Evolutionary conservation across 176 grass and related monocot species (phyloP).

Genomic region (Poa annua): DNA sequence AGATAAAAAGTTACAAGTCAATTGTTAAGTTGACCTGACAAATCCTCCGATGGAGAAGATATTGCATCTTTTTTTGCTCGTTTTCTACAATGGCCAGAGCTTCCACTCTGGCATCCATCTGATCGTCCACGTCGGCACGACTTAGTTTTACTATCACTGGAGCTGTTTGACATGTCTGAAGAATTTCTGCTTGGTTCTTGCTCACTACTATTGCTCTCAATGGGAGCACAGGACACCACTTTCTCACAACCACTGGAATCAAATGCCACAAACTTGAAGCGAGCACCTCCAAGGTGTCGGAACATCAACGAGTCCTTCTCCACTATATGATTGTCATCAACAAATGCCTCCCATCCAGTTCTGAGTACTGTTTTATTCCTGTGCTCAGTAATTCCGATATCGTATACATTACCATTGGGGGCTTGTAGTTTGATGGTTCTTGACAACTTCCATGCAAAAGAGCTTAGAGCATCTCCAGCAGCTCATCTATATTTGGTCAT

Average conservation of each 20-base stretch:
- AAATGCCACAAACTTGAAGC: slow-evolving; percentile 51
- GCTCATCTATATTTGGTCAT: no score
- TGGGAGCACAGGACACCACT: slow-evolving; percentile 33
- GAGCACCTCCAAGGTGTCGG: slow-evolving; percentile 3
- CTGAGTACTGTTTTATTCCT: slow-evolving; percentile 28
- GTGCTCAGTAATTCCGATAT: slow-evolving; percentile 22
- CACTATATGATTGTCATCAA: slow-evolving; percentile 37
- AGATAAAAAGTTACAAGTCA: background rate
- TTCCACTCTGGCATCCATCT: background rate
- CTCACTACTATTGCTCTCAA: background rate
- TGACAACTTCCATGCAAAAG: slow-evolving; percentile 41
- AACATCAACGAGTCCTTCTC: slow-evolving; percentile 53
- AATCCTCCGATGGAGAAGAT: background rate
- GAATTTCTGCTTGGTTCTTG: slow-evolving; percentile 15
- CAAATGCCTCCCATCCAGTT: slow-evolving; percentile 57
- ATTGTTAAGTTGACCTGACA: slow-evolving; percentile 11
- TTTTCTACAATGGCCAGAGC: background rate
- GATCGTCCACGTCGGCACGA: background rate
- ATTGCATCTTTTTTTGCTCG: background rate
- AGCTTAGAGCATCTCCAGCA: background rate
- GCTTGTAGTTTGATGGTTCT: slow-evolving; percentile 43
- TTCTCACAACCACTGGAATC: slow-evolving; percentile 49
- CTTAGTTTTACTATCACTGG: background rate
- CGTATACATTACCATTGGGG: slow-evolving; percentile 37
- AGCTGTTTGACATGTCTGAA: slow-evolving; percentile 12